Percentiles rank a stretch among this genome's conserved stretches.
Conservation (phyloP, 2,329 filamentous ascomycete species). For the Westerdykella aurantiaca region DNA sequence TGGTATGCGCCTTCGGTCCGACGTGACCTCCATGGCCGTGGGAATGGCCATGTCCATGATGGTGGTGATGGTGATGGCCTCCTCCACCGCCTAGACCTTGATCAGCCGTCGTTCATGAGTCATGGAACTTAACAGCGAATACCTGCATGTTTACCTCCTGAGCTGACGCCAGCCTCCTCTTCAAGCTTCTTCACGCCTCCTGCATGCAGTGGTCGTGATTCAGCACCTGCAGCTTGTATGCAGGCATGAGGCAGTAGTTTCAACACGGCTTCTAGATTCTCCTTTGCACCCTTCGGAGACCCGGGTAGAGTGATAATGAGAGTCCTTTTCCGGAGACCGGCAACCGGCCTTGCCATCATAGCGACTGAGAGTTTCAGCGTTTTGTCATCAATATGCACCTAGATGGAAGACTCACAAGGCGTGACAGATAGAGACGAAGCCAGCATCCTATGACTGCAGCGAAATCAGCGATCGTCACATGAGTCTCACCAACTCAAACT, state of each 20-base stretch:
- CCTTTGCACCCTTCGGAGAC: slow-evolving; percentile 88
- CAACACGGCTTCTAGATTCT: slow-evolving; percentile 84
- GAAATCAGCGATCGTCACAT: slow-evolving; percentile 10
- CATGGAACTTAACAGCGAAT: slow-evolving; percentile 2
- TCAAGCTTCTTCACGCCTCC: slow-evolving; percentile 82
- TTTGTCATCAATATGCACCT: background rate
- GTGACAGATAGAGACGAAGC: slow-evolving; percentile 77
- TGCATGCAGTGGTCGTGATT: slow-evolving; percentile 72
- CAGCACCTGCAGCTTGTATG: slow-evolving; percentile 72
- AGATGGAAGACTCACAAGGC: slow-evolving; percentile 61
- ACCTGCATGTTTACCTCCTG: slow-evolving; percentile 17
- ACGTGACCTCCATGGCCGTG: slow-evolving; percentile 53
- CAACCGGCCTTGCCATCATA: slow-evolving; percentile 91
- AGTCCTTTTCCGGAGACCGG: slow-evolving; percentile 74
- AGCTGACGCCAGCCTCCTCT: slow-evolving; percentile 60
- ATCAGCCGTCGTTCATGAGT: background rate
- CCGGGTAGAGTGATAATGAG: slow-evolving; percentile 86
- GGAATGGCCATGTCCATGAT: slow-evolving; percentile 52
- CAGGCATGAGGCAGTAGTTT: slow-evolving; percentile 96
- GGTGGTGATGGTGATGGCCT: slow-evolving; percentile 37
- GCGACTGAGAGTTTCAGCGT: slow-evolving; percentile 58
- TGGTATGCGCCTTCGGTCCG: slow-evolving; percentile 64
- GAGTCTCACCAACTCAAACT: slow-evolving; percentile 21
- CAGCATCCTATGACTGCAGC: slow-evolving; percentile 76
- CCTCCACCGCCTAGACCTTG: slow-evolving; percentile 16